A percentile compares a stretch with the other conserved stretches of the same genome.
These are phyloP conservation scores for Neophaeococcomyces mojaviensis DNA, from an alignment of 2,329 filamentous ascomycete species.

Conservation along the genomic window DNA sequence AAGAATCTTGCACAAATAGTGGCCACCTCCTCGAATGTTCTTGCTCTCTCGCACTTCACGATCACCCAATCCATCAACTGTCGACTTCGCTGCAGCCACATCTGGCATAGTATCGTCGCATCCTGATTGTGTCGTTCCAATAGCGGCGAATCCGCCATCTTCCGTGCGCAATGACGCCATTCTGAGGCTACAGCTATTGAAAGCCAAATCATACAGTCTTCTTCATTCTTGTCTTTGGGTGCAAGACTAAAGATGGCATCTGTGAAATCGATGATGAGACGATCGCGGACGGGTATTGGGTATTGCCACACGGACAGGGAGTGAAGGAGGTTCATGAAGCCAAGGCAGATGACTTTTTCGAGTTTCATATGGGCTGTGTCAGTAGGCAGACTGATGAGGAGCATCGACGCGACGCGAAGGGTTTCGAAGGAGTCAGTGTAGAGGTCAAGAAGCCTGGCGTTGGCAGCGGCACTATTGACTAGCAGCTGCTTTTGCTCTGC, in stretches of 20 bases:
- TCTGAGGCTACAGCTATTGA: constrained; percentile 2
- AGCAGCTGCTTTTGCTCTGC: constrained; percentile 1
- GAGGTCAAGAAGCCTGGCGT: not conserved
- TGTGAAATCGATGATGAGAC: constrained; percentile 1
- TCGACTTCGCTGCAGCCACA: constrained; percentile 4
- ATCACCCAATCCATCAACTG: constrained; percentile 6
- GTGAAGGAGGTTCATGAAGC: constrained; percentile 2
- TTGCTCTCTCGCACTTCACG: not conserved
- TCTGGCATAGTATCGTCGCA: not conserved
- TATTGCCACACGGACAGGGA: not conserved
- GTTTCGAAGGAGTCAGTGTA: constrained; percentile 1
- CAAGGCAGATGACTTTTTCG: not conserved
- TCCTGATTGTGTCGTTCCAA: not conserved
- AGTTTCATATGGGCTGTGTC: constrained; percentile 6
- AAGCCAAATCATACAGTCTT: constrained; percentile 5
- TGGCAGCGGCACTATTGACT: not conserved
- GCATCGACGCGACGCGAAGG: not conserved
- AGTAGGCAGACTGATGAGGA: constrained; percentile 2
- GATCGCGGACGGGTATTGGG: not conserved
- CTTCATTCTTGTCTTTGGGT: not conserved
- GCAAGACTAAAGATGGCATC: not conserved
- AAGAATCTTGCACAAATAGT: not conserved
- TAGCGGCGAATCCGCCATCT: not conserved
- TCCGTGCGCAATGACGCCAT: not conserved
- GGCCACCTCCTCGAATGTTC: not conserved